These are phyloP conservation scores for Mycena filopes DNA, from an alignment of 768 basidiomycete genomes.

Conservation along the genomic window DNA sequence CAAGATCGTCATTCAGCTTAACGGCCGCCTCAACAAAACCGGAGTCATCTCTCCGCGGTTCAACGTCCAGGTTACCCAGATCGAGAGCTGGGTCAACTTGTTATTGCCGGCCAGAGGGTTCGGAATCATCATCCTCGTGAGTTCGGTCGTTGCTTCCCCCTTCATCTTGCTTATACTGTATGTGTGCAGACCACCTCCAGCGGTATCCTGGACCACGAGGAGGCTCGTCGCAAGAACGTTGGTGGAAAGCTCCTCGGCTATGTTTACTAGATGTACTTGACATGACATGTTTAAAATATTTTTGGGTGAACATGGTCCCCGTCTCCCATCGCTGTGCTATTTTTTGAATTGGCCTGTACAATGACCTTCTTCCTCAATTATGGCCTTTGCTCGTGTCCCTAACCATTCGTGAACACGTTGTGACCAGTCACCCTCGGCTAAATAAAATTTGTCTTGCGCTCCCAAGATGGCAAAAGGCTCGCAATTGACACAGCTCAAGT, in stretches of 20 bases:
- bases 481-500: conserved; percentile 91
- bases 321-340: background rate
- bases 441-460: conserved; percentile 37
- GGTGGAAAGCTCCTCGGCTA: conserved; percentile 96
- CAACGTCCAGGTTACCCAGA: conserved; percentile 93
- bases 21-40: conserved; percentile 98
- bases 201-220: conserved; percentile 98
- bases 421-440: too few species aligned
- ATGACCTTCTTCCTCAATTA: too few species aligned
- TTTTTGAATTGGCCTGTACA: too few species aligned
- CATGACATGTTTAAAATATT: conserved; percentile 4
- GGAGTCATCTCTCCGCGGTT: conserved; percentile 99
- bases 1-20: conserved; percentile 98
- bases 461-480: conserved; percentile 80
- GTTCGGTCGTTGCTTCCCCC: conserved; percentile 39
- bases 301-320: conserved; percentile 7
- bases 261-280: conserved; percentile 71
- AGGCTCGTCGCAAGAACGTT: conserved; percentile 97
- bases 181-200: conserved; percentile 87
- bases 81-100: conserved; percentile 97
- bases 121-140: conserved; percentile 93
- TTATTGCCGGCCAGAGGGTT: conserved; percentile 96
- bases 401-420: too few species aligned
- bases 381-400: too few species aligned
- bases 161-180: conserved; percentile 2